Evolutionary conservation across 306 rosid species (phyloP).

Genomic region (Adenanthera pavonina): DNA sequence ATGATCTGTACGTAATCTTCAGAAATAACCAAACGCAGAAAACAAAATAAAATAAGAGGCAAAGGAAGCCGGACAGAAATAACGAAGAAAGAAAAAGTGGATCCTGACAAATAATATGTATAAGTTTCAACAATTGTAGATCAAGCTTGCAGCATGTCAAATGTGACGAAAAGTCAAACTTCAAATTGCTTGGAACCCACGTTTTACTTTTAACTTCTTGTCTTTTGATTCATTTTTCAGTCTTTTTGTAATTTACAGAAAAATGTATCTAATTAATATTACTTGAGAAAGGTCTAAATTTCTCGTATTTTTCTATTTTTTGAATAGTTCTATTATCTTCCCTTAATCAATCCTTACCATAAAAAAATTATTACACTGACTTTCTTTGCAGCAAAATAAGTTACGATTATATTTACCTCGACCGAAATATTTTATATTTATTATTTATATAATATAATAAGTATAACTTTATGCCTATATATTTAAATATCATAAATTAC

Average conservation of each 20-base stretch:
- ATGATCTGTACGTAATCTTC: not conserved
- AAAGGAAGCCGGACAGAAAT: not conserved
- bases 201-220: conserved; percentile 24
- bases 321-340: too few species aligned
- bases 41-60: not conserved
- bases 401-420: too few species aligned
- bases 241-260: too few species aligned
- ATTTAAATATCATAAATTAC: too few species aligned
- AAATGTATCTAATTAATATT: too few species aligned
- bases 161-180: conserved; percentile 32
- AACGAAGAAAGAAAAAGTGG: not conserved
- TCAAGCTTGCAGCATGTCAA: conserved; percentile 32
- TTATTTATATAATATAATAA: too few species aligned
- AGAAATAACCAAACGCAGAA: not conserved
- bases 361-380: too few species aligned
- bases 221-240: not conserved
- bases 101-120: not conserved
- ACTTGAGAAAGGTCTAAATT: not conserved
- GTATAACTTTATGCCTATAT: too few species aligned
- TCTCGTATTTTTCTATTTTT: too few species aligned
- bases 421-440: too few species aligned
- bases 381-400: too few species aligned
- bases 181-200: conserved; percentile 37
- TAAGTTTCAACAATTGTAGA: not conserved
- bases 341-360: too few species aligned